phyloP scores from a whole-genome alignment of 208 protist genomes.

The Leishmania aethiopica region DNA sequence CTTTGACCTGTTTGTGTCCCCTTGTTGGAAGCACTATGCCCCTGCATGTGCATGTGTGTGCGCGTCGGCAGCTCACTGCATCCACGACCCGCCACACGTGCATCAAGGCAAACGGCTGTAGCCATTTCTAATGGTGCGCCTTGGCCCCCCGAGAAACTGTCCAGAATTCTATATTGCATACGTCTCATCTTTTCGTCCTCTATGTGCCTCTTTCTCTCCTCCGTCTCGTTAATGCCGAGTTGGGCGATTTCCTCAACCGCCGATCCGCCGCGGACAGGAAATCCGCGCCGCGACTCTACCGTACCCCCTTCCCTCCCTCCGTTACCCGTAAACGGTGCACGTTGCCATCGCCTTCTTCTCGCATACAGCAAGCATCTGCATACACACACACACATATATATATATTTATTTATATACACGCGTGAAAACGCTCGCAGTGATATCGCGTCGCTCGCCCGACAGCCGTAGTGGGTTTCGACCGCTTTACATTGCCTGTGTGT shows the following conservation, averaged over 20 bases:
- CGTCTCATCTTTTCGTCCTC: slow-evolving; percentile 9
- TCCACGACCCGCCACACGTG: neutral
- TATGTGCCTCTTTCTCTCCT: neutral
- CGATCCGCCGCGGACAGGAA: neutral
- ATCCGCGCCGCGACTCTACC: neutral
- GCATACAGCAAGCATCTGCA: neutral
- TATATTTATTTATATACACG: too few relatives aligned
- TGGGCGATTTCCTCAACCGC: neutral
- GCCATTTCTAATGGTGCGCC: neutral
- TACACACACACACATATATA: neutral
- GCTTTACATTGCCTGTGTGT: neutral
- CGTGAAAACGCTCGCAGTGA: neutral
- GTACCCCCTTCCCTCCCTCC: neutral
- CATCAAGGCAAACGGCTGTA: neutral
- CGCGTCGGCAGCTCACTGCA: neutral
- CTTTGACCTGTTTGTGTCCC: neutral
- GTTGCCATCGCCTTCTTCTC: neutral
- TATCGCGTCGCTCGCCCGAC: neutral
- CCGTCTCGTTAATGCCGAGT: neutral
- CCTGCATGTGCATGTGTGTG: neutral
- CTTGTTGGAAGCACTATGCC: neutral
- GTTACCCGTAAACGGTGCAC: neutral
- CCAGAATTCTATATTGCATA: neutral
- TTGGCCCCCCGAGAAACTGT: neutral
- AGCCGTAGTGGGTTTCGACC: neutral